phyloP scores from a whole-genome alignment of 208 protist genomes.

The Acanthamoeba quina region DNA sequence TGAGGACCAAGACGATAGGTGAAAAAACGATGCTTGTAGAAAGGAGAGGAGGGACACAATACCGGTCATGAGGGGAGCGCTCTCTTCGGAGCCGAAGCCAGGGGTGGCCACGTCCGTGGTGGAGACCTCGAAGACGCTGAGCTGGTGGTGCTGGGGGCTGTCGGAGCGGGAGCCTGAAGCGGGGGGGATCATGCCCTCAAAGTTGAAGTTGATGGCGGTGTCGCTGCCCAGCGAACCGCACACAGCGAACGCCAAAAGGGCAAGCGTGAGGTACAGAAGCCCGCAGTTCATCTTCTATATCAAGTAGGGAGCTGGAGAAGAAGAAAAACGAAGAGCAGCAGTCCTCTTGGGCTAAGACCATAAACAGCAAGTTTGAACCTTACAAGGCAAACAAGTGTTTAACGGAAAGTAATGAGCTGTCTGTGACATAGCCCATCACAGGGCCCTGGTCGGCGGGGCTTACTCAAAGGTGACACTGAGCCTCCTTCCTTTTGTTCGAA shows the following conservation, averaged over 20 bases:
- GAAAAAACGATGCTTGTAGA: too few relatives aligned
- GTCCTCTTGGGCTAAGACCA: too few relatives aligned
- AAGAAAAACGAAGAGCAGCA: too few relatives aligned
- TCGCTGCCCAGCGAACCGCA: background rate
- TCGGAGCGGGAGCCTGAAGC: background rate
- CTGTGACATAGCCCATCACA: too few relatives aligned
- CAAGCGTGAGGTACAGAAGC: background rate
- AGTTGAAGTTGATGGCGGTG: slow-evolving; percentile 31
- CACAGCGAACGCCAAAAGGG: background rate
- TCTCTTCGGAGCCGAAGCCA: background rate
- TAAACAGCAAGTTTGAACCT: too few relatives aligned
- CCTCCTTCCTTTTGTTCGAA: background rate
- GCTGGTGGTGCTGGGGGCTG: background rate
- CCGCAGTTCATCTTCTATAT: slow-evolving; percentile 41
- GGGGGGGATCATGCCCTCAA: slow-evolving; percentile 30
- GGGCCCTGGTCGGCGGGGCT: background rate
- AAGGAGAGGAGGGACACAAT: too few relatives aligned
- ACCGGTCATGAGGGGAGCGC: background rate
- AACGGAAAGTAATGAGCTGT: too few relatives aligned
- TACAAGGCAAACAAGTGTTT: too few relatives aligned
- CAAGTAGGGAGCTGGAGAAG: too few relatives aligned
- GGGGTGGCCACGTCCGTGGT: slow-evolving; percentile 6
- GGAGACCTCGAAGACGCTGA: background rate
- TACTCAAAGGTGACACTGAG: slow-evolving; percentile 65
- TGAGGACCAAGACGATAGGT: too few relatives aligned